Percentiles rank a stretch among this genome's conserved stretches.
These are phyloP conservation scores for Amylocystis lapponica DNA, from an alignment of 768 basidiomycete genomes.

Conservation along the genomic window DNA sequence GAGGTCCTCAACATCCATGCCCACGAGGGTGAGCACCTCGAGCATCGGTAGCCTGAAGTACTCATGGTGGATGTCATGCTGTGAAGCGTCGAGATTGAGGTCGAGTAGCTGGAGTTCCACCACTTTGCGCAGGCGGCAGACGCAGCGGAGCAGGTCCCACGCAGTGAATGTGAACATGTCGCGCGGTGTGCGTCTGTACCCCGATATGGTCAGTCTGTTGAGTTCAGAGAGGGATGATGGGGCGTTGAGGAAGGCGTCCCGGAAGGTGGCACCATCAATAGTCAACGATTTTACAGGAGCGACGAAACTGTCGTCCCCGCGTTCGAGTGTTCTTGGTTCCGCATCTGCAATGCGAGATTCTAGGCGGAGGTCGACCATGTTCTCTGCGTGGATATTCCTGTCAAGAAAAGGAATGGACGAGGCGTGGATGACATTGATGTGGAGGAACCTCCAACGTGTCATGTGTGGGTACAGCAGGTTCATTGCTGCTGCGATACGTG, in stretches of 20 bases:
- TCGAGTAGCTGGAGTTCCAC: neutral
- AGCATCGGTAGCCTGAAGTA: neutral
- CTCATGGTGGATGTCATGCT: neutral
- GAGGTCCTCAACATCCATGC: too few species aligned
- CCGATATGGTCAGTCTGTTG: neutral
- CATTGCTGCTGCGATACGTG: neutral
- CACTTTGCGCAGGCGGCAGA: neutral
- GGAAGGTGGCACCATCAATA: neutral
- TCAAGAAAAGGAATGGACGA: neutral
- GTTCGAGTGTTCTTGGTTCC: neutral
- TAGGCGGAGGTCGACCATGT: neutral
- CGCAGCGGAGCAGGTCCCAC: neutral
- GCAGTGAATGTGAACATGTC: neutral
- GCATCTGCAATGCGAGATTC: neutral
- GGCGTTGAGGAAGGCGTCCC: neutral
- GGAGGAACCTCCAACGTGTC: neutral
- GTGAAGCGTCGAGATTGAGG: neutral
- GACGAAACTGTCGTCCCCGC: neutral
- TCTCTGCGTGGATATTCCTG: neutral
- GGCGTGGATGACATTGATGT: neutral
- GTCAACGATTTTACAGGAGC: neutral
- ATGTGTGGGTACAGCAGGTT: neutral
- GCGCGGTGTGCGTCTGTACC: neutral
- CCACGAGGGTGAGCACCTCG: too few species aligned
- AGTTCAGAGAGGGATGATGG: neutral